Conservation (phyloP, 2,329 filamentous ascomycete genomes). For the Verticillium isaacii region DNA sequence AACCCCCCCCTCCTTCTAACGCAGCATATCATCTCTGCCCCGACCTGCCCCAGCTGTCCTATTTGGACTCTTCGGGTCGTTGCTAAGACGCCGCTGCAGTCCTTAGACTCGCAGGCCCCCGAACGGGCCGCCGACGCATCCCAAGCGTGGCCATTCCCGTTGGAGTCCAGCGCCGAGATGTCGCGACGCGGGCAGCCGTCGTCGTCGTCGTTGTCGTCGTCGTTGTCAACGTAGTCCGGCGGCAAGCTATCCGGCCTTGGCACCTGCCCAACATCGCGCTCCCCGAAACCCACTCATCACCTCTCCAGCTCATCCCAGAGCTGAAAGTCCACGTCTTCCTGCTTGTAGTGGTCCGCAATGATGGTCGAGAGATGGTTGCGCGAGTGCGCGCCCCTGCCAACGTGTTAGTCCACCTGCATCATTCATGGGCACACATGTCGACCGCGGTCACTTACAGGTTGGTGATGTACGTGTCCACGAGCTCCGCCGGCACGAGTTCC, state of each 20-base stretch:
- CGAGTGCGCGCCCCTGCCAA: slow-evolving; percentile 57
- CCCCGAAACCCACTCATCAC: not conserved
- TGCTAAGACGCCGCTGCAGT: not conserved
- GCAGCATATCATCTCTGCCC: not conserved
- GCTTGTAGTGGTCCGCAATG: slow-evolving; percentile 70
- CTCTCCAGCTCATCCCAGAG: slow-evolving; percentile 31
- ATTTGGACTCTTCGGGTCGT: not conserved
- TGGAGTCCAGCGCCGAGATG: not conserved
- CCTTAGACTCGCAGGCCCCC: not conserved
- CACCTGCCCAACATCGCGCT: not conserved
- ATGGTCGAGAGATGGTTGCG: slow-evolving; percentile 69
- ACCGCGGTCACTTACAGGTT: slow-evolving; percentile 49
- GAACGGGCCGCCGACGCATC: not conserved
- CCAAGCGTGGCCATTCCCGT: not conserved
- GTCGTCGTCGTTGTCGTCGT: not conserved
- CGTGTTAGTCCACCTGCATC: slow-evolving; percentile 1
- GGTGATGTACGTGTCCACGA: slow-evolving; percentile 79
- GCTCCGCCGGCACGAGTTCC: slow-evolving; percentile 74
- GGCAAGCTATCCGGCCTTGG: not conserved
- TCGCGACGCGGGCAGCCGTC: not conserved
- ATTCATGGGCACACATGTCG: slow-evolving; percentile 3
- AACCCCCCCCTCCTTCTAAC: not conserved
- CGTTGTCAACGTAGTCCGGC: not conserved
- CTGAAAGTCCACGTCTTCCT: slow-evolving; percentile 64
- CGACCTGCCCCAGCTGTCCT: not conserved